Evolutionary conservation across 495 filamentous ascomycete genomes (phyloP), one percentile per base, ranked within the genome.

Genomic region (Geopyxis carbonaria): DNA sequence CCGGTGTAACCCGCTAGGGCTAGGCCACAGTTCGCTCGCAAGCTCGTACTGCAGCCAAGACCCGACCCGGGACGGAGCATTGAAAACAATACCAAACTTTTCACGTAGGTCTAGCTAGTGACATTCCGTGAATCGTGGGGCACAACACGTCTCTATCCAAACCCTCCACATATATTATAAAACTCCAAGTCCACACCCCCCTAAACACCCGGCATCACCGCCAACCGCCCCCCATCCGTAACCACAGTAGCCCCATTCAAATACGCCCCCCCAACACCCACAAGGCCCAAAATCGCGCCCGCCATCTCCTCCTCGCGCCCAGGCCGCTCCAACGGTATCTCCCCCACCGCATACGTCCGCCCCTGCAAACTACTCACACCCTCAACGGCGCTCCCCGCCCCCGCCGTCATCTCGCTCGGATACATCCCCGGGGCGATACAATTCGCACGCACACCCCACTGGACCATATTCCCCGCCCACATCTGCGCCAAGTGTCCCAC

Each of bases 301-400:
- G 66, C 67, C 61, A 72, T 72, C 41, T 71, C 69, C 22, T 58
- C 51, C 39, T 72, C 69, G 7, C 59, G 58, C 1, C 66, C 69
- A 8, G 61, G 46, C 14, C 66, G 45, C 9, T 51, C 55, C 24
- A 61, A 61, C 3, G 65, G 62, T 36, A 67, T 63, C 5, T 48
- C 51, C 4, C 48, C 51, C 33, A 56, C 46, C 35, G 53, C 38
- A 42, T 13, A 5, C 36, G 8, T 22, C 7, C n/a, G 5, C 3
- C 54, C 59, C 35, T 60, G 45, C 16, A 68, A 46, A 32, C 56
- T 50, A 21, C 56, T 60, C 56, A 69, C 68, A 40, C 68, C 62
- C 31, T 61, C 56, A n/a, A 58, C 51, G 8, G 57, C 63, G 22
- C 64, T 68, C 2, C 50, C 48, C 0, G 51, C 47, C 0, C 23